phyloP scores from a whole-genome alignment of 2,329 filamentous ascomycete species.

The Aspergillus viridinutans region DNA sequence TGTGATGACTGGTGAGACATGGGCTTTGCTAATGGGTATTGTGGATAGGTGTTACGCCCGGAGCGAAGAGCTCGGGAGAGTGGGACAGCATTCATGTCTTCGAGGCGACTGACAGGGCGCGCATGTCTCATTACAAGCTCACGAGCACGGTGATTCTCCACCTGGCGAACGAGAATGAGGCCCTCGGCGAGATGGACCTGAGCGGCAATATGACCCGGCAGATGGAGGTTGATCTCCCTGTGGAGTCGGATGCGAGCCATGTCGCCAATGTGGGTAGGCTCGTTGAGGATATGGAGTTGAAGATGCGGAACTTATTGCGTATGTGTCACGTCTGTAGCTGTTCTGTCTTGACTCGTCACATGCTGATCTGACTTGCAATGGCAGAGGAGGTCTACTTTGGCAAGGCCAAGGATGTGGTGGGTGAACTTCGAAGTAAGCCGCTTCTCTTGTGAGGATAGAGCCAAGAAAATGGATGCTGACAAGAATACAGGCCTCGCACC shows the following conservation, averaged over 20 bases:
- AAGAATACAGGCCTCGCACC: conserved; percentile 57
- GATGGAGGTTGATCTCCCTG: conserved; percentile 83
- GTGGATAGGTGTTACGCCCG: conserved; percentile 58
- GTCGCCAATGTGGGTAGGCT: conserved; percentile 91
- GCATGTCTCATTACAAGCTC: conserved; percentile 93
- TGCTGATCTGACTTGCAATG: conserved; percentile 15
- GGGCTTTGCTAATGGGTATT: conserved; percentile 3
- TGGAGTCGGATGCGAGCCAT: conserved; percentile 87
- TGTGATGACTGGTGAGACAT: neutral
- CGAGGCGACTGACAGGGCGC: conserved; percentile 87
- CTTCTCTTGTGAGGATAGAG: neutral
- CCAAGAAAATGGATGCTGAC: conserved; percentile 9
- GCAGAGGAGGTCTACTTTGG: conserved; percentile 95
- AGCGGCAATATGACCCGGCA: conserved; percentile 98
- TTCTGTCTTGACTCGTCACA: neutral
- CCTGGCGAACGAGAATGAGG: conserved; percentile 63
- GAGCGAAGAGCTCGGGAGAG: conserved; percentile 67
- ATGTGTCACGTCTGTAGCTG: conserved; percentile 19
- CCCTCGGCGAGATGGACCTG: conserved; percentile 81
- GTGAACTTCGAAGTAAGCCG: conserved; percentile 75
- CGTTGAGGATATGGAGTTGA: conserved; percentile 99
- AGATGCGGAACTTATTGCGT: conserved; percentile 94
- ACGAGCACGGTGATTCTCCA: conserved; percentile 95
- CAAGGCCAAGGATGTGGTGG: conserved; percentile 97
- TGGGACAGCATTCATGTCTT: conserved; percentile 99